Evolutionary conservation across 1,139 yeast species (phyloP).

Genomic region (Diutina neorugosa): DNA sequence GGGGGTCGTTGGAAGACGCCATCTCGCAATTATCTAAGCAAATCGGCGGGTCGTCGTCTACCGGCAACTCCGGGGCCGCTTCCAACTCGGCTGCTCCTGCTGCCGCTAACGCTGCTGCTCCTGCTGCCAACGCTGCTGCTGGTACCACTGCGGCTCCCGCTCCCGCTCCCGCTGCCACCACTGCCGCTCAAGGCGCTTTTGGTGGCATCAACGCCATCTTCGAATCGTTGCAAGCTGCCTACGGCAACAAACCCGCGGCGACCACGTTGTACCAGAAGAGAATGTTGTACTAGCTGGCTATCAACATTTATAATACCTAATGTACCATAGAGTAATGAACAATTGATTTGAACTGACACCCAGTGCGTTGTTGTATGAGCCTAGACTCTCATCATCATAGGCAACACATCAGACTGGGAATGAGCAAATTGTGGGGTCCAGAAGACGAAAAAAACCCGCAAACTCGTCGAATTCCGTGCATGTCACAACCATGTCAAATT

Average conservation of each 20-base stretch:
- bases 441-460: too few species aligned
- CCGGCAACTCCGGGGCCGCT: background rate
- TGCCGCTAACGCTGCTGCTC: background rate
- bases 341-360: background rate
- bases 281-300: constrained; percentile 4
- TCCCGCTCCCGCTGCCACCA: background rate
- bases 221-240: background rate
- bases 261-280: background rate
- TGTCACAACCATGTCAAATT: too few species aligned
- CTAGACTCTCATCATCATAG: too few species aligned
- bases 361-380: too few species aligned
- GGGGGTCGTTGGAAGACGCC: background rate
- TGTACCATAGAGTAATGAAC: background rate
- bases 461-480: too few species aligned
- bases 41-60: background rate
- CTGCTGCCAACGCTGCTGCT: background rate
- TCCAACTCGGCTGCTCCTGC: background rate
- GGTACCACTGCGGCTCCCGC: background rate
- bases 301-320: background rate
- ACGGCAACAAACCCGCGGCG: background rate
- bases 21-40: background rate
- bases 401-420: too few species aligned
- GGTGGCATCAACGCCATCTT: background rate
- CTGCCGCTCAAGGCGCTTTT: background rate
- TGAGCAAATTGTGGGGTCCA: too few species aligned